Base-by-base conservation (phyloP, 768 basidiomycete genomes). In the Mycena haematopus region DNA sequence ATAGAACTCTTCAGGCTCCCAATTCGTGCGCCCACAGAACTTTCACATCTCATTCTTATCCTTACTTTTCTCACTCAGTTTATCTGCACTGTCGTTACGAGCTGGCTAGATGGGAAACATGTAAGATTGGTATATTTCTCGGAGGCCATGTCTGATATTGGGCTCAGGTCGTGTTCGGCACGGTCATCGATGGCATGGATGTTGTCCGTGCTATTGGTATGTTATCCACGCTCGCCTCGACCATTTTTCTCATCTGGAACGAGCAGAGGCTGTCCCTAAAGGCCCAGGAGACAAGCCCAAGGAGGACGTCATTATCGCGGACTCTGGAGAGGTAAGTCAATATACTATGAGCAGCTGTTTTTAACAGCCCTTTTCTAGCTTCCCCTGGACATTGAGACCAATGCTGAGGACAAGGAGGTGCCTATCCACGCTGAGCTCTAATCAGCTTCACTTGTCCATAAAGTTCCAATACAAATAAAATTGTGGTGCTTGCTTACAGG, bases 351-450 rank as follows among this genome's bases (percentile, higher is more conserved):
- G 19, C 17, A 52, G 14, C 24, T 58, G 44, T 49, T 21, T 46
- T 31, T 52, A 1, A 52, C 21, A 60, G 21, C 65, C 31, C 25
- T 24, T n/a, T 15, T 62, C 59, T 51, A 89, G 88, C 77, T 91
- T 25, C 75, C 74, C 15, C n/a, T n/a, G n/a, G n/a, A n/a, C n/a
- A 56, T 79, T 36, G 80, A 75, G 49, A 75, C 81, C 52, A 90
- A 90, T 65, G 77, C 76, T 58, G 83, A 90, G 57, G 91, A 88
- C 73, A 89, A 92, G 65, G 82, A 96, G 93, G 93, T 96, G 87
- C 96, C 95, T 78, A 77, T 92, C 71, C 94, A 87, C 73, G 91
- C 86, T 86, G 96, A 99, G 87, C 94, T 98, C 74, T 98, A 85
- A 89, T 76, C 73, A 72, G 79, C 79, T 75, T 72, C 62, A 65